These are phyloP conservation scores for Hysterangium stoloniferum DNA, from an alignment of 768 basidiomycete genomes.

Conservation along the genomic window DNA sequence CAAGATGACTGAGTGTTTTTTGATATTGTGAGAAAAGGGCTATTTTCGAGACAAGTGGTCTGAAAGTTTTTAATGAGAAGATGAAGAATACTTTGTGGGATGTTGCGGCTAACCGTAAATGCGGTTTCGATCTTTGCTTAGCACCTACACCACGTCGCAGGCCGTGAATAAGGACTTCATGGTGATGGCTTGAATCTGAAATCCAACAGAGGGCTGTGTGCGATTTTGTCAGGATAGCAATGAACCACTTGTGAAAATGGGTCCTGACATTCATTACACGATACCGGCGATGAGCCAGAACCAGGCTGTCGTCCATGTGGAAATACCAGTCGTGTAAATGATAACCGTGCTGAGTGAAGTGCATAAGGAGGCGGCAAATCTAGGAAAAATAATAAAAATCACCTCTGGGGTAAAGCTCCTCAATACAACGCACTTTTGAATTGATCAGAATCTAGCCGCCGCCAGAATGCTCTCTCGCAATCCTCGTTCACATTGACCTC, in stretches of 20 bases:
- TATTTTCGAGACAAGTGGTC: slow-evolving; percentile 47
- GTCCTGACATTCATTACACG: slow-evolving; percentile 64
- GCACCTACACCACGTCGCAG: slow-evolving; percentile 69
- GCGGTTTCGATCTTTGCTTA: slow-evolving; percentile 55
- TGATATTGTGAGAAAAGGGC: slow-evolving; percentile 44
- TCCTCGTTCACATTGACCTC: slow-evolving; percentile 42
- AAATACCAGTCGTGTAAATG: slow-evolving; percentile 56
- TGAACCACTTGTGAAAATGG: not conserved
- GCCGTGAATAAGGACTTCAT: slow-evolving; percentile 72
- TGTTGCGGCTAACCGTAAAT: slow-evolving; percentile 43
- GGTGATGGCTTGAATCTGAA: slow-evolving; percentile 35
- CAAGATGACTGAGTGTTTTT: slow-evolving; percentile 17
- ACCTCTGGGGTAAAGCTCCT: not conserved
- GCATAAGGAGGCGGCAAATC: slow-evolving; percentile 41
- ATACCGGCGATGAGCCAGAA: slow-evolving; percentile 23
- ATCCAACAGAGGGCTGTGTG: slow-evolving; percentile 63
- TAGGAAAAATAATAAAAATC: slow-evolving; percentile 16
- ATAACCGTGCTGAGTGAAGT: slow-evolving; percentile 42
- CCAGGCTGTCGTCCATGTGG: slow-evolving; percentile 37
- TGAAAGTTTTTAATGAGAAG: slow-evolving; percentile 16
- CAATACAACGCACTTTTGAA: slow-evolving; percentile 29
- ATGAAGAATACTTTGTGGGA: not conserved
- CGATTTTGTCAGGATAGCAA: not conserved
- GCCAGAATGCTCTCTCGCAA: slow-evolving; percentile 61
- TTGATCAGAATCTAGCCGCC: slow-evolving; percentile 33